Conservation (phyloP, 495 filamentous ascomycete genomes). For the Neurospora sp. region DNA sequence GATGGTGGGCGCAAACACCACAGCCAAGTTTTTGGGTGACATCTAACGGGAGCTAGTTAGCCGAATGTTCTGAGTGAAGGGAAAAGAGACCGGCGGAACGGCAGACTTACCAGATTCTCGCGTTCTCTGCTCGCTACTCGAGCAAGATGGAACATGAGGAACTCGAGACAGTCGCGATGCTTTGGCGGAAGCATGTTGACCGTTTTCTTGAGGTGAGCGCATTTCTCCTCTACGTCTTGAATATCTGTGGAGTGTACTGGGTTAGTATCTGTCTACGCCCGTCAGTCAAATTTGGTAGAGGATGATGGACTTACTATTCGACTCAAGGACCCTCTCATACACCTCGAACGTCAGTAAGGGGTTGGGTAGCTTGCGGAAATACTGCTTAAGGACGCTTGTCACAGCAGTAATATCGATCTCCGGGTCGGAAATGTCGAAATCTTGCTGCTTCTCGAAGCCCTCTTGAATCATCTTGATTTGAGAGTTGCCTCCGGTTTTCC, state of each 20-base stretch:
- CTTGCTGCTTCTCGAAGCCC: slow-evolving; percentile 75
- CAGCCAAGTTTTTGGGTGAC: slow-evolving; percentile 89
- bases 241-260: slow-evolving; percentile 25
- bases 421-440: slow-evolving; percentile 87
- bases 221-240: slow-evolving; percentile 46
- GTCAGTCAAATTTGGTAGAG: background rate
- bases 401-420: slow-evolving; percentile 94
- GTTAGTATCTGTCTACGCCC: background rate
- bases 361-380: slow-evolving; percentile 87
- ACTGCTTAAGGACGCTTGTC: slow-evolving; percentile 92
- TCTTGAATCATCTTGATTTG: slow-evolving; percentile 80
- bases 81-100: background rate
- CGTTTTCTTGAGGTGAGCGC: slow-evolving; percentile 56
- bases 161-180: slow-evolving; percentile 84
- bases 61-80: background rate
- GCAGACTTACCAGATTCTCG: slow-evolving; percentile 57
- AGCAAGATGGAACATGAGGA: slow-evolving; percentile 86
- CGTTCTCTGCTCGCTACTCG: slow-evolving; percentile 73
- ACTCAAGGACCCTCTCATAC: slow-evolving; percentile 83
- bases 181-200: slow-evolving; percentile 68
- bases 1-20: slow-evolving; percentile 96
- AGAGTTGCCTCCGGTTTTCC: slow-evolving; percentile 86
- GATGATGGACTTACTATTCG: slow-evolving; percentile 38
- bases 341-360: slow-evolving; percentile 88
- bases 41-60: slow-evolving; percentile 43